Percentiles rank a stretch among this genome's conserved stretches.
phyloP scores from a whole-genome alignment of 805 yeast genomes.

The Candida sithepensis region DNA sequence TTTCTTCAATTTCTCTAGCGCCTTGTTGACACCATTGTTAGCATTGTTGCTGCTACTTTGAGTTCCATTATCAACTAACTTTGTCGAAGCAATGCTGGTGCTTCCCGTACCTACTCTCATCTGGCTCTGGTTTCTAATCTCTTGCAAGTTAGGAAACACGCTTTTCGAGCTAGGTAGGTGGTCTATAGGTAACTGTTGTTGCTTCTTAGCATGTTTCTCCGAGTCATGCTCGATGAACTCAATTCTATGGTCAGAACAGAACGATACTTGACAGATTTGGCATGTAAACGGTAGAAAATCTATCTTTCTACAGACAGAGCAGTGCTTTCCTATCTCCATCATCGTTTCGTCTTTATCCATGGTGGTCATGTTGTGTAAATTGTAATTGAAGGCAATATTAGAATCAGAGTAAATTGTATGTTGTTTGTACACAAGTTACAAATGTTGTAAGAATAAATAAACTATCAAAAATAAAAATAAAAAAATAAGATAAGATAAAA shows the following conservation, averaged over 20 bases:
- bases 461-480: no score
- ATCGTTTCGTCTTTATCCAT: conserved; percentile 30
- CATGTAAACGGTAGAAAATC: conserved; percentile 61
- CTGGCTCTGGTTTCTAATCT: conserved; percentile 30
- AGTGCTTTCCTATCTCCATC: conserved; percentile 57
- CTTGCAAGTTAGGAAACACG: conserved; percentile 50
- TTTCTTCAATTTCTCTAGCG: conserved; percentile 20
- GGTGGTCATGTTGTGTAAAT: conserved; percentile 10
- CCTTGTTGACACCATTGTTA: conserved; percentile 11
- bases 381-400: background rate
- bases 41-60: no score
- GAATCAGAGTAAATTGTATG: background rate
- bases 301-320: conserved; percentile 46
- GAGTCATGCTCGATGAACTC: conserved; percentile 33
- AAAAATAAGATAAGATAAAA: no score
- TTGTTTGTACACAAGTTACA: background rate
- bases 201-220: conserved; percentile 9
- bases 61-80: background rate
- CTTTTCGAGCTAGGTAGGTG: conserved; percentile 40
- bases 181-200: conserved; percentile 6
- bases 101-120: background rate
- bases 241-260: conserved; percentile 48
- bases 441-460: background rate
- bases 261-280: conserved; percentile 36
- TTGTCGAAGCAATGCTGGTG: no score